phyloP scores from a whole-genome alignment of 169 alveolate genomes.

The Plasmodium yoelii region DNA sequence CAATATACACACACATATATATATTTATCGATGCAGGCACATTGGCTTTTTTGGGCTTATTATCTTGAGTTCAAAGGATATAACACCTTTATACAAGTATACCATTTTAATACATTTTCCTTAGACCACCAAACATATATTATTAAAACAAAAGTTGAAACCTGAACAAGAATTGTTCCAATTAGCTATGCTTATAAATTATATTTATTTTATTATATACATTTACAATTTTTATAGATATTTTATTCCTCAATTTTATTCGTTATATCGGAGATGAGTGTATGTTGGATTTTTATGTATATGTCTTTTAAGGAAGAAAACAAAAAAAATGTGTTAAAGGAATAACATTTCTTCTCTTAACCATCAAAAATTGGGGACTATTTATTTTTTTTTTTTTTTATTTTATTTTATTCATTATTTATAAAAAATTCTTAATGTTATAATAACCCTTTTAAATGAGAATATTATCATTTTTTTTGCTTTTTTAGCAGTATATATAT shows the following conservation, averaged over 20 bases:
- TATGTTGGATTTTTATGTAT: conserved; percentile 76
- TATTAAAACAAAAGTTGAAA: too few relatives aligned
- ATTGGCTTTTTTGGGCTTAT: conserved; percentile 77
- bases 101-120: not conserved
- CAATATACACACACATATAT: too few relatives aligned
- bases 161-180: too few relatives aligned
- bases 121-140: too few relatives aligned
- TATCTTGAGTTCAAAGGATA: conserved; percentile 75
- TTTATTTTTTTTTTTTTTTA: conserved; percentile 18
- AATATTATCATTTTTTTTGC: not conserved
- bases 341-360: not conserved
- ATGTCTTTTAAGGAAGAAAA: conserved; percentile 49
- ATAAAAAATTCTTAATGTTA: conserved; percentile 10
- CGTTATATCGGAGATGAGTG: conserved; percentile 69
- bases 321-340: conserved; percentile 5
- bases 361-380: not conserved
- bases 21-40: conserved; percentile 25
- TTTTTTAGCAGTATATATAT: not conserved
- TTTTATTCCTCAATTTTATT: conserved; percentile 68
- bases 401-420: conserved; percentile 6
- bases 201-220: conserved; percentile 16
- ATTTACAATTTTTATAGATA: conserved; percentile 28
- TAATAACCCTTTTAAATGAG: conserved; percentile 7
- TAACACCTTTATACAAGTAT: conserved; percentile 69
- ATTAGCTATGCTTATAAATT: too few relatives aligned